Base-by-base conservation (phyloP, 2,329 filamentous ascomycete species). In the Furcasterigmium sp. region DNA sequence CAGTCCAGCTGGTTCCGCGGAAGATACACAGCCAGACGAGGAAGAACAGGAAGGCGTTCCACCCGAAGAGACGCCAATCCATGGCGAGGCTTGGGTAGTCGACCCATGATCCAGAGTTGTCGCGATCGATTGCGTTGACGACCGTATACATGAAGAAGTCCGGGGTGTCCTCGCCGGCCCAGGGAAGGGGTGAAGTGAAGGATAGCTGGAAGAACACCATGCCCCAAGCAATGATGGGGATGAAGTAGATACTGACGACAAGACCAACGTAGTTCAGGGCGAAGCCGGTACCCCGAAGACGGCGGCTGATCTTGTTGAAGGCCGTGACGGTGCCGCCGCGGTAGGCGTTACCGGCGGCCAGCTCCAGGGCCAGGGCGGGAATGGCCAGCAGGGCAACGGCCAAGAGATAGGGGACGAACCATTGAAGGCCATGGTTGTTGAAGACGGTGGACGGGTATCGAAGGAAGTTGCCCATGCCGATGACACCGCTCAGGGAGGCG, bases 311-410 rank as follows among this genome's bases (percentile, higher is more conserved):
- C 26, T 70, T 72, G 51, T 71, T 67, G 51, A 62, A 76, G 1
- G 74, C 71, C 23, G 75, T 66, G 14, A 75, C 68, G 1, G 63
- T 67, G 11, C 73, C 73, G 20, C 70, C 72, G 3, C 74, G 72
- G 48, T 77, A 76, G 1, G 73, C 72, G 45, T 77, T 85, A 39
- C 87, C 87, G 26, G 86, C 85, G 28, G 82, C 84, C 39, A 78
- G 73, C 47, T 79, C 73, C 19, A 78, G 65, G 5, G 75, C 64
- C 9, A 78, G 62, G 0, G 70, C 64, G 0, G 75, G 75, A 15
- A 78, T 76, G 11, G 74, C 75, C 30, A 79, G 62, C 10, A 73
- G 54, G 42, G 72, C 67, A 4, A 78, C 62, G 0, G 73, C 70
- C 8, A 77, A 56, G 10, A 75, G 47, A 45, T 78, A 78, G 0